These are phyloP conservation scores for Avicennia marina DNA, from an alignment of 257 asterid genomes.

Conservation along the genomic window DNA sequence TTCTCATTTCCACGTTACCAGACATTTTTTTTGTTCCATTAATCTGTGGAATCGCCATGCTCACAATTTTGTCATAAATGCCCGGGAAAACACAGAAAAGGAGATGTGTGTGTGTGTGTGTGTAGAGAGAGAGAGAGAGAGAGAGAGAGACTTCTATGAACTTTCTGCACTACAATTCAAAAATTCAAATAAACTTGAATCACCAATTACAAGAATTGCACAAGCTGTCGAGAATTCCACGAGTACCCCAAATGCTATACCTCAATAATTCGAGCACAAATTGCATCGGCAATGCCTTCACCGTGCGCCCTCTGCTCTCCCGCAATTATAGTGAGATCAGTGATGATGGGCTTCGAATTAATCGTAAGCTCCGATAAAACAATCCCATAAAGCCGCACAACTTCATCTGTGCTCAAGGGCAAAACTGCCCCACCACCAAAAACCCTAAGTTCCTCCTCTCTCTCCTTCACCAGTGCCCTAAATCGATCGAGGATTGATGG, in stretches of 20 bases:
- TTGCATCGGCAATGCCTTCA: slow-evolving; percentile 77
- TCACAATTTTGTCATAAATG: no score
- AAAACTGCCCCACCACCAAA: slow-evolving; percentile 39
- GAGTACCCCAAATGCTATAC: slow-evolving; percentile 49
- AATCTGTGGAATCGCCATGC: slow-evolving; percentile 19
- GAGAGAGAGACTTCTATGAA: background rate
- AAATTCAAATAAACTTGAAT: slow-evolving; percentile 18
- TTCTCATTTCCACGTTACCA: background rate
- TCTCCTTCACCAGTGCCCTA: slow-evolving; percentile 61
- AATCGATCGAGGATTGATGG: slow-evolving; percentile 62
- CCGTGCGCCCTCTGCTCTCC: slow-evolving; percentile 77
- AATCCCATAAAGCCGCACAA: slow-evolving; percentile 70
- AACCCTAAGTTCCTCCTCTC: slow-evolving; percentile 74
- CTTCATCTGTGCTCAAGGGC: slow-evolving; percentile 46
- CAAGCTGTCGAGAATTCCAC: slow-evolving; percentile 27
- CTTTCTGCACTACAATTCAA: slow-evolving; percentile 6
- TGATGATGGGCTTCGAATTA: slow-evolving; percentile 85
- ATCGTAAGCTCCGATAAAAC: slow-evolving; percentile 60
- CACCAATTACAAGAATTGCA: slow-evolving; percentile 26
- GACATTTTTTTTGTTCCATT: background rate
- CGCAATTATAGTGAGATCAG: slow-evolving; percentile 90
- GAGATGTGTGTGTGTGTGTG: no score
- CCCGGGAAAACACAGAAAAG: background rate
- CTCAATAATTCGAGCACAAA: slow-evolving; percentile 87
- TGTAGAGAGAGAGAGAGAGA: background rate